Evolutionary conservation across 108 stramenopile species (phyloP).

Genomic region (Hondaea fermentalgiana): DNA sequence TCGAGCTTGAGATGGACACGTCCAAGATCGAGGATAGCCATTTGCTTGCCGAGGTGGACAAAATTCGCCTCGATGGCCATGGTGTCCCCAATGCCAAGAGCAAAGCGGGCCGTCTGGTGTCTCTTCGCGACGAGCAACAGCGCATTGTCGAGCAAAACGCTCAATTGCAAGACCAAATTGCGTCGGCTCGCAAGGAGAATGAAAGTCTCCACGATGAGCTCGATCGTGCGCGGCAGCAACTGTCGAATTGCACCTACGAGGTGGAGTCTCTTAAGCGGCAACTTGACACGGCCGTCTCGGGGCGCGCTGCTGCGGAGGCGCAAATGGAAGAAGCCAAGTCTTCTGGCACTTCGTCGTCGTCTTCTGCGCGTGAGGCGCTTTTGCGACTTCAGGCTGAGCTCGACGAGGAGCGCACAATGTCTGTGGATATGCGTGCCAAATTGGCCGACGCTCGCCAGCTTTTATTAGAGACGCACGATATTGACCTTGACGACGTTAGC

Average conservation of each 20-base stretch:
- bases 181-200: background rate
- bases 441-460: background rate
- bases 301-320: background rate
- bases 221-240: background rate
- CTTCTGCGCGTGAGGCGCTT: background rate
- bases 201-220: background rate
- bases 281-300: background rate
- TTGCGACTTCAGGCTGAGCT: background rate
- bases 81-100: background rate
- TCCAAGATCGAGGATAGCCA: constrained; percentile 15
- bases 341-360: background rate
- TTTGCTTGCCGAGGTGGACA: background rate
- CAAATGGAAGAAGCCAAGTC: background rate
- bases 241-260: constrained; percentile 6
- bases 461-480: background rate
- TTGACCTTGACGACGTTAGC: background rate
- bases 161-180: background rate
- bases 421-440: background rate
- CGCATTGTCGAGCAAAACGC: background rate
- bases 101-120: background rate
- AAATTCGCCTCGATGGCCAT: background rate
- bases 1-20: constrained; percentile 13
- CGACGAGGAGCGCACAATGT: background rate
- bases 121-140: constrained; percentile 9
- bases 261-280: background rate